Base-by-base conservation (phyloP, 2,329 filamentous ascomycete species). In the Hirsutella minnesotensis region DNA sequence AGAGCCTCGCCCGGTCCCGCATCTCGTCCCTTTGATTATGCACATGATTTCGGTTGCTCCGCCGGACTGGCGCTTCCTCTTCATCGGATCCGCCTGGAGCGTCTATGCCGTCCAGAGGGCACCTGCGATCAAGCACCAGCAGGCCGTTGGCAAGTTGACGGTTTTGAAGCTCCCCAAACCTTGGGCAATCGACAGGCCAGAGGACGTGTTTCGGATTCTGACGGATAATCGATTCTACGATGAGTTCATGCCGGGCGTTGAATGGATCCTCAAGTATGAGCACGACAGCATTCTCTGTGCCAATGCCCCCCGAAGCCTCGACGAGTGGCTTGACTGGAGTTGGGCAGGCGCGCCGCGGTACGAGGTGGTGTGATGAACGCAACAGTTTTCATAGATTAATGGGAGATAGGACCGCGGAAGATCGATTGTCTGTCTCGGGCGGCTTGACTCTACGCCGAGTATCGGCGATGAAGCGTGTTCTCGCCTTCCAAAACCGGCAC, bases 271-370 rank as follows among this genome's bases (percentile, higher is more conserved):
- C 42, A 69, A 69, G 51, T 77, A 68, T 49, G 70, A 76, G 49
- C 61, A 65, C n/a, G 73, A 77, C 52, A 73, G 68, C 50, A 73
- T 77, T 38, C 56, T 76, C 38, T 77, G 73, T 49, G 67, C 72
- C 43, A 75, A 75, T 51, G 71, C 70, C 10, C 59, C 61, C n/a
- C 61, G 53, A 33, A 69, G 68, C 47, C 53, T 77, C 33, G 68
- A 77, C 48, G 68, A 74, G 5, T 76, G 70, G 69, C 57, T 76
- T 9, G 54, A 62, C n/a, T 75, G 66, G 60, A 65, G 68, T 48
- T 77, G 72, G 72, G 69, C 70, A 19, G 73, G 72, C 5, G 68
- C 71, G 4, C 65, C 69, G 15, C 67, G 65, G 70, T 71, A 54
- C 8, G 39, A n/a, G 9, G 9, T 9, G 8, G 5, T 18, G 19